Evolutionary conservation across 805 yeast species (phyloP), one percentile per base, ranked within the genome.

Genomic region (Wickerhamiella sorbophila): DNA sequence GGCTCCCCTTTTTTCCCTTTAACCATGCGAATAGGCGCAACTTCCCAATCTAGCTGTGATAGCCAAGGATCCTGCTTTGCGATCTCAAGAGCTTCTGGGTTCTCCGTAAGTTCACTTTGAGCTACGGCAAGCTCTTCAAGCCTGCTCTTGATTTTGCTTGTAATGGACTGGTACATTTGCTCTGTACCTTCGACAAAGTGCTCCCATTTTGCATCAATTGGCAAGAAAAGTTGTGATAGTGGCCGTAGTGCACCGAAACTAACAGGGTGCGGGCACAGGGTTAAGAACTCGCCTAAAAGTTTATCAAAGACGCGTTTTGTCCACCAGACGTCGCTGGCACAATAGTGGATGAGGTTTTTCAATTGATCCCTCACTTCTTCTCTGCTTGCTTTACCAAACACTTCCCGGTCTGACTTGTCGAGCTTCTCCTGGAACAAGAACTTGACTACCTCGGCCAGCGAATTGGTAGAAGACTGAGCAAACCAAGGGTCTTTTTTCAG

Each of bases 201-300:
- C 12, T 75, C 66, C 98, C 98, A 91, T 12, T 62, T 52, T 12
- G 70, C 59, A 15, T 80, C 74, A 0, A 94, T 79, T 1, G 99
- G 95, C 33, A 93, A 61, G 38, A 87, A 73, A 36, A 82, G 72
- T 17, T 79, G 69, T 8, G 86, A 77, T 53, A 91, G 64, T 43
- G 75, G 78, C 49, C 79, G 68, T 36, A 91, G 63, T 2, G 95
- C 95, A 1, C 91, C 87, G 63, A 87, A 80, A 14, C 94, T 82
- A 2, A 88, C 94, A 0, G 98, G 96, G 59, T 91, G 98, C 0
- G 98, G 95, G 35, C 87, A 75, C 39, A 74, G 70, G 26, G 64
- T 52, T 21, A 71, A 58, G 53, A 83, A 91, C 29, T 64, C 62
- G 1, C 95, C 95, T 26, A 77, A 73, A 0, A 86, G 72, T 44